Percentiles rank a stretch among this genome's conserved stretches.
Conservation (phyloP, 1,284 basidiomycete species). For the Leccinum variabile region DNA sequence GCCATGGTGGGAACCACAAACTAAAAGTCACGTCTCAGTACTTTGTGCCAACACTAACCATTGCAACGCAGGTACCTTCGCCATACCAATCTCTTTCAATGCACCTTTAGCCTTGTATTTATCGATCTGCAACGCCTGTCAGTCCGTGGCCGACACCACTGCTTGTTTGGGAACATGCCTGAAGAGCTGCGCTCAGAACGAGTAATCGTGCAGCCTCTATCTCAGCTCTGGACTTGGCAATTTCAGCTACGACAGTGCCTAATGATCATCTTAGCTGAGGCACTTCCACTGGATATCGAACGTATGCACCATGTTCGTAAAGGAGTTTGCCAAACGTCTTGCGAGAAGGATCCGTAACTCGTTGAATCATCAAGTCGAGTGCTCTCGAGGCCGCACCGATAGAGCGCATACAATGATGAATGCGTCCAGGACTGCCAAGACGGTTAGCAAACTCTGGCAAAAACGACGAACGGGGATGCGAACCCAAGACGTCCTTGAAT, state of each 20-base stretch:
- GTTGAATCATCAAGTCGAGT: constrained; percentile 84
- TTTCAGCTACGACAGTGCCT: constrained; percentile 88
- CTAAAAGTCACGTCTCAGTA: constrained; percentile 41
- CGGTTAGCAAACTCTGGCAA: constrained; percentile 5
- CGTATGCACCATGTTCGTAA: constrained; percentile 77
- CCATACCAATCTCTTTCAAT: constrained; percentile 95
- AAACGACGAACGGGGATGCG: constrained; percentile 22
- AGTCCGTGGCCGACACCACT: constrained; percentile 1
- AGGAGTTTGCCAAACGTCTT: constrained; percentile 95
- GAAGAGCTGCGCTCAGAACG: constrained; percentile 90
- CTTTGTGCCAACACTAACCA: not conserved
- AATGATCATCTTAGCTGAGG: constrained; percentile 7
- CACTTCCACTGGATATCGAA: not conserved
- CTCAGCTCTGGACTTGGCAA: constrained; percentile 90
- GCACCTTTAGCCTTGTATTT: constrained; percentile 90
- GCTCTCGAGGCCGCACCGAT: constrained; percentile 88
- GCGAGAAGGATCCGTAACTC: constrained; percentile 88
- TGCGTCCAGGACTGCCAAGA: constrained; percentile 77
- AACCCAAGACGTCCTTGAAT: constrained; percentile 96
- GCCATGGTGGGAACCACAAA: constrained; percentile 93
- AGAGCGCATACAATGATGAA: constrained; percentile 98
- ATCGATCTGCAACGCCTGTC: constrained; percentile 72
- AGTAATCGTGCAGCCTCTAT: constrained; percentile 87
- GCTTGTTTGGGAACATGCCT: constrained; percentile 44
- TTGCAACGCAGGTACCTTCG: constrained; percentile 62